Evolutionary conservation across 2,329 filamentous ascomycete genomes (phyloP).

Genomic region (Aspergillus candidus): DNA sequence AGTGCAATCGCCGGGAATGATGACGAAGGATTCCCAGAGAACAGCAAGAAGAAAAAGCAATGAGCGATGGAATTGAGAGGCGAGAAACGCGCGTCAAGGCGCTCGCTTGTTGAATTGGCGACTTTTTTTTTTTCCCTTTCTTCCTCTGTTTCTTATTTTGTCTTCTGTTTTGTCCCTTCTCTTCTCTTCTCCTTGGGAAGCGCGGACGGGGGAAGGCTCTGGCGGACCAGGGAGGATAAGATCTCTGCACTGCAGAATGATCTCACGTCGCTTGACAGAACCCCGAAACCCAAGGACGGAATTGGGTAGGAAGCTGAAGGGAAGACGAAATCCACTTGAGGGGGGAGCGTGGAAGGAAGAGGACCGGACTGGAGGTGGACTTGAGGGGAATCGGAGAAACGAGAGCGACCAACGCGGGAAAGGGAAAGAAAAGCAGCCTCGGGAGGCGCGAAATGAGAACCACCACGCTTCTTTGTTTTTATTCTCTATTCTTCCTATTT

Average conservation of each 20-base stretch:
- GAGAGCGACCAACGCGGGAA: constrained; percentile 18
- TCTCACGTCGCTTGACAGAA: constrained; percentile 15
- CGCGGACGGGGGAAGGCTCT: background rate
- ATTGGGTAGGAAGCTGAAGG: constrained; percentile 19
- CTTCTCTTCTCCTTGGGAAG: background rate
- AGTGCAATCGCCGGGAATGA: too few relatives aligned
- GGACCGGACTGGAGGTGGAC: background rate
- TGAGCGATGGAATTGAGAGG: too few relatives aligned
- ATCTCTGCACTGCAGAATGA: constrained; percentile 29
- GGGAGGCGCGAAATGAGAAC: constrained; percentile 16
- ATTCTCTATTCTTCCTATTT: background rate
- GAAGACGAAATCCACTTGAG: constrained; percentile 3
- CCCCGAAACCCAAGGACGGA: constrained; percentile 18
- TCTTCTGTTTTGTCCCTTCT: background rate
- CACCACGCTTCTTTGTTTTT: constrained; percentile 5
- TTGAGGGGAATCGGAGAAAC: constrained; percentile 6
- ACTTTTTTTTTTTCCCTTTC: constrained; percentile 3
- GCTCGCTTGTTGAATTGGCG: background rate
- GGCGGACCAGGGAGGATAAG: constrained; percentile 14
- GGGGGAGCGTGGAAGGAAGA: constrained; percentile 22
- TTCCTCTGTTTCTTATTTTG: constrained; percentile 2
- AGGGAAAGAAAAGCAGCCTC: constrained; percentile 12
- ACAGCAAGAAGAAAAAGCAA: too few relatives aligned
- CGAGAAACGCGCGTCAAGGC: too few relatives aligned
- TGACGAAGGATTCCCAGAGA: too few relatives aligned